Conservation (phyloP, 768 basidiomycete genomes). For the Dioszegia aurantiaca region DNA sequence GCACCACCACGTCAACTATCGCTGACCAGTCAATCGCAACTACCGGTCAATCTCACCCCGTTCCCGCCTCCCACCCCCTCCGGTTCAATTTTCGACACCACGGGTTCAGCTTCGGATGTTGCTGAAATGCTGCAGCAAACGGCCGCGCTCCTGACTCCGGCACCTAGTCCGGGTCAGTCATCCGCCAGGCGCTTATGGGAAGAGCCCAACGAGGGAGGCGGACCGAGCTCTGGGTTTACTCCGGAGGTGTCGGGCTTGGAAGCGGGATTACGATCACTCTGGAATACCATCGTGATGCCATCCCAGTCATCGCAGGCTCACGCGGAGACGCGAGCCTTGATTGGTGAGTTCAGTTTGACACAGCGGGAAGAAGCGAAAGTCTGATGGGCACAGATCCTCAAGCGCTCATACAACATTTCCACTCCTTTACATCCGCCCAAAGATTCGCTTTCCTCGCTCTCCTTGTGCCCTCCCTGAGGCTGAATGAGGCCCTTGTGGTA, state of each 20-base stretch:
- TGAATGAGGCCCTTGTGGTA: slow-evolving; percentile 46
- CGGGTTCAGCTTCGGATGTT: not conserved
- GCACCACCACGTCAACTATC: not conserved
- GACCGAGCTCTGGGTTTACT: not conserved
- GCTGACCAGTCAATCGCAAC: not conserved
- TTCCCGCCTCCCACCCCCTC: slow-evolving; percentile 1
- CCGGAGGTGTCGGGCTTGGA: not conserved
- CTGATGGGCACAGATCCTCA: slow-evolving; percentile 10
- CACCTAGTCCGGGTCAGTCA: not conserved
- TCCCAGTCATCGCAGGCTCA: too few relatives aligned
- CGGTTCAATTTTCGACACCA: not conserved
- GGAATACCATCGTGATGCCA: not conserved
- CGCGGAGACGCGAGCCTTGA: not conserved
- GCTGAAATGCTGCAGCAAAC: not conserved
- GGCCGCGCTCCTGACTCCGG: not conserved
- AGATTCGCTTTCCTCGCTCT: slow-evolving; percentile 39
- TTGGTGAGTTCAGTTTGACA: not conserved
- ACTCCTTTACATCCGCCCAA: slow-evolving; percentile 10
- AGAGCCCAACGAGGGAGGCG: not conserved
- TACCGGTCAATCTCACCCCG: not conserved
- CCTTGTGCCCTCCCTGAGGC: slow-evolving; percentile 38
- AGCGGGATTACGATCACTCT: not conserved
- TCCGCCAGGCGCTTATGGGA: not conserved
- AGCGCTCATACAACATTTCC: slow-evolving; percentile 12
- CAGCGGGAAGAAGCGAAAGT: too few relatives aligned